Base-by-base conservation (phyloP, 2,329 filamentous ascomycete species). In the Apiospora hydei region DNA sequence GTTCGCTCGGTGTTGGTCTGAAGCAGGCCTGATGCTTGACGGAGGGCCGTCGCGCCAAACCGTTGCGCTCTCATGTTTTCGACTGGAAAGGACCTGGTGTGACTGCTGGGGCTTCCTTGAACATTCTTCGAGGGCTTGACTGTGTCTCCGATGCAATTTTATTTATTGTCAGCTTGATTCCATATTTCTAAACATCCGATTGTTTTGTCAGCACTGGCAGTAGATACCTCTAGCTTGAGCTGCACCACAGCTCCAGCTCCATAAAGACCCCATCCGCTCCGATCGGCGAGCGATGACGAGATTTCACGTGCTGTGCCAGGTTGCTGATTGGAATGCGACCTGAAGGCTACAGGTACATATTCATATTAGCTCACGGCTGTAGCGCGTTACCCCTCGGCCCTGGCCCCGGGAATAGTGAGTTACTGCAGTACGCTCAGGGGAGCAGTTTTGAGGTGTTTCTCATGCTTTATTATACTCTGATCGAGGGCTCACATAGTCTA, bases 51-150 rank as follows among this genome's bases (percentile, higher is more conserved):
- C 7, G 74, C 69, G 51, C 74, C 75, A 72, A 74, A 74, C 61
- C 67, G 71, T 61, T 75, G 77, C 46, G 74, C 72, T 68, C 70
- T 77, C 78, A 81, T 80, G 66, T n/a, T 73, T 70, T 64, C 34
- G 57, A 64, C 57, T 64, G 57, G 34, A 41, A n/a, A n/a, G 10
- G 30, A 24, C 18, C 57, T 64, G 57, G 6, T 64, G 21, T n/a
- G 57, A 68, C 57, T 30, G 11, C 34, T 41, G 34, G 21, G 5
- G 57, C 10, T n/a, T 64, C 18, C 18, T 41, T 64, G 57, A 13
- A 41, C 57, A 41, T 64, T n/a, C 18, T 64, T 13, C 18, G 57
- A 64, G 34, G 57, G 49, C 49, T 51, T 26, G n/a, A 14, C 44
- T 46, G 11, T 16, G 44, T 70, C 18, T 53, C 51, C 10, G 16